Evolutionary conservation across 2,329 filamentous ascomycete genomes (phyloP), one percentile per base, ranked within the genome.

Genomic region (Venturia aucupariae): DNA sequence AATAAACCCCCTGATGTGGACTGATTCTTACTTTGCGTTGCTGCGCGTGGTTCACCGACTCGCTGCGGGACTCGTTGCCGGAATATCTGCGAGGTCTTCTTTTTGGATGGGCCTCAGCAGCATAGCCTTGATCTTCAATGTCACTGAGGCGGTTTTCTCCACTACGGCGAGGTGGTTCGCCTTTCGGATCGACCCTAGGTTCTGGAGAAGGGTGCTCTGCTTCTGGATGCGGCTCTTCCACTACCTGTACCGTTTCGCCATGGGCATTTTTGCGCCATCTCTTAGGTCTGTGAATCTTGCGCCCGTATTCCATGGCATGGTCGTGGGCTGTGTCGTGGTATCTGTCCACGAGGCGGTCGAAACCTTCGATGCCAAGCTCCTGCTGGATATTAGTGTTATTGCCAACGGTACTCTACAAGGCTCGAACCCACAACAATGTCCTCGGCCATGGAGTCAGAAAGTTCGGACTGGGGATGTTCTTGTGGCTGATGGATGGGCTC

Each of bases 281-380:
- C 13, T 57, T 57, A 3, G 51, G 51, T 19, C 51, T 35, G 24
- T 19, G 30, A 35, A 57, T 57, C 30, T 35, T 57, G 51, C 17
- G 51, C 51, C 51, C 51, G 32, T 48, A 46, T 30, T 62, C n/a
- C 4, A 48, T 35, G 39, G 60, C 60, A 48, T 38, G 39, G 38
- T 64, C 63, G 41, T 64, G 51, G 11, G 44, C 44, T 15, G 27
- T 60, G 24, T 64, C 63, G 55, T 64, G 39, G 41, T 64, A 60
- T n/a, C 22, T 60, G 57, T 61, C 63, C 1, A 61, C 42, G 2
- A 64, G 54, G 30, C 55, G 32, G 41, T 64, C 63, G 44, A 64
- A 64, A 27, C 63, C 63, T 44, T 64, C 63, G 32, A 64, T 3
- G 55, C 63, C 63, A 15, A 64, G 55, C 22, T 64, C 63, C 62